Conservation (phyloP, 176 grass and related monocot genomes). For the Echinochloa phyllopogon region DNA sequence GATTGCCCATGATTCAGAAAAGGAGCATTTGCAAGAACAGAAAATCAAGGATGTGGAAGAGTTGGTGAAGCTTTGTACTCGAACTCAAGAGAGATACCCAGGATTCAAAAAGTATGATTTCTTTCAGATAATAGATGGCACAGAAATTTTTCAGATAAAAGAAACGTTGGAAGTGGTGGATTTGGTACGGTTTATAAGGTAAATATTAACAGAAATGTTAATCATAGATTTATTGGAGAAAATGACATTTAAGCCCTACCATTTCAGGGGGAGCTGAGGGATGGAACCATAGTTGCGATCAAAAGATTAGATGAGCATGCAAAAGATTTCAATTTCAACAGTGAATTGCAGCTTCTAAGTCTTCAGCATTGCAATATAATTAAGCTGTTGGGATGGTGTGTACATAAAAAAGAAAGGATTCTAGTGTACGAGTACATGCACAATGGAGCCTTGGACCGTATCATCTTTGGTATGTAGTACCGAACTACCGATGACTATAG, state of each 20-base stretch:
- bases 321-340: background rate
- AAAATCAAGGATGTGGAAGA: slow-evolving; percentile 24
- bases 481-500: background rate
- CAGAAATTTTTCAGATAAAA: slow-evolving; percentile 32
- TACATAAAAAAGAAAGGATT: slow-evolving; percentile 29
- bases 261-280: slow-evolving; percentile 35
- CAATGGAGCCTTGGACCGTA: background rate
- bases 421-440: slow-evolving; percentile 36
- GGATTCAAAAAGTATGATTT: slow-evolving; percentile 36
- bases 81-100: slow-evolving; percentile 20
- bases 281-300: slow-evolving; percentile 35
- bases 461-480: slow-evolving; percentile 27
- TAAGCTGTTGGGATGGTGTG: slow-evolving; percentile 39
- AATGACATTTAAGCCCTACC: background rate
- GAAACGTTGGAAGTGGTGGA: background rate
- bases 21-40: slow-evolving; percentile 17
- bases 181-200: slow-evolving; percentile 48
- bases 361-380: slow-evolving; percentile 34
- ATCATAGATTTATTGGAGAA: background rate
- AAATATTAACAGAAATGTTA: background rate
- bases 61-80: slow-evolving; percentile 33
- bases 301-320: slow-evolving; percentile 13
- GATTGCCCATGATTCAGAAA: background rate
- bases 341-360: slow-evolving; percentile 34
- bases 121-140: slow-evolving; percentile 18